These are phyloP conservation scores for Ophiosphaerella herpotricha DNA, from an alignment of 2,329 filamentous ascomycete genomes.

Conservation along the genomic window DNA sequence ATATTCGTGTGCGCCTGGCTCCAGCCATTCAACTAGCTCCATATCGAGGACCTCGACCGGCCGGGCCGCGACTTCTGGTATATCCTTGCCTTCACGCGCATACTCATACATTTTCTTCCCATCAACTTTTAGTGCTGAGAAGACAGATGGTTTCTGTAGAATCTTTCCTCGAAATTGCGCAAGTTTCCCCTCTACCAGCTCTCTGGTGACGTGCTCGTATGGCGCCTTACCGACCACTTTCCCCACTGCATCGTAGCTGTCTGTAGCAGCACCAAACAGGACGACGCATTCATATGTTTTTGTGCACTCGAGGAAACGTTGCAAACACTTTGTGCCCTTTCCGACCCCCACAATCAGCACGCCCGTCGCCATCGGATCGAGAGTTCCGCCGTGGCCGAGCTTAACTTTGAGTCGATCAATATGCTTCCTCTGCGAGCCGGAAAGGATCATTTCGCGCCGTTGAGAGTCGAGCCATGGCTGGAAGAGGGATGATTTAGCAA, in stretches of 20 bases:
- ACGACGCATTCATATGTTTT: conserved; percentile 92
- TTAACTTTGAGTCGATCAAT: conserved; percentile 68
- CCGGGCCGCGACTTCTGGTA: conserved; percentile 83
- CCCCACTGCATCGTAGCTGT: conserved; percentile 86
- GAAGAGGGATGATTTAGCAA: conserved; percentile 82
- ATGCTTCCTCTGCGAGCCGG: conserved; percentile 60
- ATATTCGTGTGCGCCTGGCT: conserved; percentile 78
- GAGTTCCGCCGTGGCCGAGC: conserved; percentile 92
- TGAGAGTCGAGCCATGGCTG: conserved; percentile 74
- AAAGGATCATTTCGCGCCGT: conserved; percentile 61
- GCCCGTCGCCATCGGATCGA: conserved; percentile 92
- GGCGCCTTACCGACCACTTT: conserved; percentile 76
- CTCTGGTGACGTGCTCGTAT: conserved; percentile 80
- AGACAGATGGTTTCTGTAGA: conserved; percentile 89
- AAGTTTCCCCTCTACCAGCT: conserved; percentile 77
- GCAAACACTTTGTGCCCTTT: conserved; percentile 80
- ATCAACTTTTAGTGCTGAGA: conserved; percentile 88
- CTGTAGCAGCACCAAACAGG: conserved; percentile 88
- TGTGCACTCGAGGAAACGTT: conserved; percentile 80
- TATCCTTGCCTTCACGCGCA: conserved; percentile 82
- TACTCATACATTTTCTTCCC: conserved; percentile 97
- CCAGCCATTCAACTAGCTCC: conserved; percentile 81
- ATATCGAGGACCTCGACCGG: conserved; percentile 78
- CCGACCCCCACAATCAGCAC: conserved; percentile 89
- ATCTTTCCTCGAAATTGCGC: conserved; percentile 78